Base-by-base conservation (phyloP, 2,329 filamentous ascomycete genomes). In the Fusarium duplospermum region DNA sequence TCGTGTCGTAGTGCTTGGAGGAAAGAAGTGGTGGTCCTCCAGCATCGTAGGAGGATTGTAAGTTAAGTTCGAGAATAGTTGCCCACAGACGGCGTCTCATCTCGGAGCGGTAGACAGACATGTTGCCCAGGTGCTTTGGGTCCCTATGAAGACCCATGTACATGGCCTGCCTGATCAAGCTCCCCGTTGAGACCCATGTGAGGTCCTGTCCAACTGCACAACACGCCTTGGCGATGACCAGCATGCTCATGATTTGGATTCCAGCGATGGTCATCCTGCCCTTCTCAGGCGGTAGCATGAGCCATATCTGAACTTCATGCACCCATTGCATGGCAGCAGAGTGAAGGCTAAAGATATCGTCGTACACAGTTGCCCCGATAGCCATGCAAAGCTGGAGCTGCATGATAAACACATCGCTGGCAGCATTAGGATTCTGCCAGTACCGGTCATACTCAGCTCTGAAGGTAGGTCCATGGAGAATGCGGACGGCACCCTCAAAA, bases 71-170 rank as follows among this genome's bases (percentile, higher is more conserved):
- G 6, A 90, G 66, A 13, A 89, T 84, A 0, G 88, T 89, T 8
- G 86, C 85, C 89, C 89, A 91, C 1, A 91, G 76, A 4, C 89
- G 83, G 5, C 89, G 82, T 2, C 89, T 84, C 78, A 91, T 85
- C 78, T 91, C 89, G 1, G 85, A 83, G 22, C 84, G 82, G 38
- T 87, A 84, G 1, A 81, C 75, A 3, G 86, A 83, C 83, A 88
- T 87, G 22, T 83, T 82, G 8, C 84, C 82, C 5, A 90, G 84
- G 66, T 84, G 81, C 33, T 81, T 83, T 0, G 89, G 89, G 64
- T 91, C 89, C 2, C 88, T 85, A 76, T 91, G 89, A 7, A 91
- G 81, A 4, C 89, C 89, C 84, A 90, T 89, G 64, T 85, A 85
- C 76, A 91, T 86, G 62, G 89, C 89, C 9, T 84, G 85, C 13